A percentile compares a stretch with the other conserved stretches of the same genome.
These are phyloP conservation scores for Candida chauliodis DNA, from an alignment of 805 yeast species.

Conservation along the genomic window DNA sequence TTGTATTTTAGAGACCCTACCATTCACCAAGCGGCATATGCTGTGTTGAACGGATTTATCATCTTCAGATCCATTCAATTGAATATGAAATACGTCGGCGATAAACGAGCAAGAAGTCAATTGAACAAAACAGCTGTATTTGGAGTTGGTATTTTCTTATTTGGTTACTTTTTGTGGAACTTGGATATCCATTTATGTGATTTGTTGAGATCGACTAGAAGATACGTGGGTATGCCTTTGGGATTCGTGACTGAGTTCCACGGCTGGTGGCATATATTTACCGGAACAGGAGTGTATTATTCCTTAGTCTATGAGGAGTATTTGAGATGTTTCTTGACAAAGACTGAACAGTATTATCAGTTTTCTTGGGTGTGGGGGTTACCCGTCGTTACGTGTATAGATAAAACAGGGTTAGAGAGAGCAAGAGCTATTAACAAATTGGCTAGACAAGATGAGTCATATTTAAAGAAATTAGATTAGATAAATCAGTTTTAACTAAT, in stretches of 20 bases:
- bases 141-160: slow-evolving; percentile 60
- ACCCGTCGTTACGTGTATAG: slow-evolving; percentile 44
- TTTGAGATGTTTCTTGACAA: slow-evolving; percentile 62
- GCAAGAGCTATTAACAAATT: slow-evolving; percentile 16
- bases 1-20: slow-evolving; percentile 76
- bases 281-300: slow-evolving; percentile 84
- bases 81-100: slow-evolving; percentile 51
- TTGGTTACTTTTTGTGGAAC: slow-evolving; percentile 87
- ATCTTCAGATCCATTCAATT: slow-evolving; percentile 57
- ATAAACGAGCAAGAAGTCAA: slow-evolving; percentile 41
- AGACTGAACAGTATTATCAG: slow-evolving; percentile 51
- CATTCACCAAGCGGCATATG: slow-evolving; percentile 86
- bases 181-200: slow-evolving; percentile 78
- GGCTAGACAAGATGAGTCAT: slow-evolving; percentile 14
- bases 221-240: slow-evolving; percentile 72
- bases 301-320: slow-evolving; percentile 79
- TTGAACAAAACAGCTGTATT: slow-evolving; percentile 52
- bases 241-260: slow-evolving; percentile 88
- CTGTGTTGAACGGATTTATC: slow-evolving; percentile 67
- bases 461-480: slow-evolving; percentile 5
- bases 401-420: slow-evolving; percentile 22
- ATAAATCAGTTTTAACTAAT: background rate
- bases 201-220: slow-evolving; percentile 53
- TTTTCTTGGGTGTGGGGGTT: slow-evolving; percentile 59
- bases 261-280: slow-evolving; percentile 95